Base-by-base conservation (phyloP, 2,329 filamentous ascomycete genomes). In the Alternaria sp. region DNA sequence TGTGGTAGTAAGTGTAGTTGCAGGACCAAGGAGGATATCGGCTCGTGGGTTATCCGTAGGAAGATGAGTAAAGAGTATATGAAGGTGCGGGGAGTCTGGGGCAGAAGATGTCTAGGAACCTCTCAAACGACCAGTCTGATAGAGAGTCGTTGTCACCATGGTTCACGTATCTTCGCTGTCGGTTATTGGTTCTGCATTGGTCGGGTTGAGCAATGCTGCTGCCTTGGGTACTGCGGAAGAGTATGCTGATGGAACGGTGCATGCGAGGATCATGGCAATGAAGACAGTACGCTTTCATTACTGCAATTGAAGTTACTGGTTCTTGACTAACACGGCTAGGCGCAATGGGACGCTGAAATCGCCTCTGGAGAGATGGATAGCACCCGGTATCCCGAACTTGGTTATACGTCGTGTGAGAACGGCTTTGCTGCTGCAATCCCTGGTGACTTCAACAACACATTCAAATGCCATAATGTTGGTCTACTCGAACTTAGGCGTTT, bases 391-490 rank as follows among this genome's bases (percentile, higher is more conserved):
- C 68, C 73, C 3, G 70, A 70, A 28, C 59, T 79, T 30, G 63
- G 64, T 43, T 67, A 75, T 46, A 70, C 69, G 11, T 41, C 63
- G n/a, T 79, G 77, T 59, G 65, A 70, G 22, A 64, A 77, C 41
- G 76, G 75, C 12, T 64, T 73, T 16, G 76, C 76, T 36, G 68
- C 72, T 22, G 75, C 70, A 12, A 68, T 77, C n/a, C 72, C 75
- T 16, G 70, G 75, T 7, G 73, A 73, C 44, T 65, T 65, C 48
- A 75, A 73, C 57, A 75, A 77, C 52, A 78, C 75, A 5, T 79
- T 78, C 64, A 54, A 69, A 55, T 79, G 76, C 62, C 73, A 74
- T 48, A 77, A 76, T 43, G 76, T 78, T 30, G 54, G 74, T 54
- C 24, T 39, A 12, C 12, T 34, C 18, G 1, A 38, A 1, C 7